A percentile compares a stretch with the other conserved stretches of the same genome.
phyloP scores from a whole-genome alignment of 148 eudicot species.

The Spergularia marina region DNA sequence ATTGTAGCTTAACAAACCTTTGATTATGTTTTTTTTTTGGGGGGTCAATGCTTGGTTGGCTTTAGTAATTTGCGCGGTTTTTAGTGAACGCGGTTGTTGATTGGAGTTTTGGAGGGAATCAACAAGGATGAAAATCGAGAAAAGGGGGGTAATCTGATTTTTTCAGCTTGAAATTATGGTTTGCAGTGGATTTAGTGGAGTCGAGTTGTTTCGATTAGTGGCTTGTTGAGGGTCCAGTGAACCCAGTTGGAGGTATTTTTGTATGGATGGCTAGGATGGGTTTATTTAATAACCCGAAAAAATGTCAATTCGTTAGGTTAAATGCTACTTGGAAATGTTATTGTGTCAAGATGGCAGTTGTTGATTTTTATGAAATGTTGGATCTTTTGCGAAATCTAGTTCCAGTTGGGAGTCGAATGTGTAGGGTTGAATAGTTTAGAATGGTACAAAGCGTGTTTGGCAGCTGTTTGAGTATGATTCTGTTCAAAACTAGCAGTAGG shows the following conservation, averaged over 20 bases:
- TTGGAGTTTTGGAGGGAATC: neutral
- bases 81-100: neutral
- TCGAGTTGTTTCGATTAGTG: neutral
- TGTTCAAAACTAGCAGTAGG: neutral
- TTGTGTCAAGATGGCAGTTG: neutral
- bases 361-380: neutral
- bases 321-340: neutral
- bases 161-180: neutral
- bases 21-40: neutral
- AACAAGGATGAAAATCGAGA: no score
- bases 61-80: no score
- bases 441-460: neutral
- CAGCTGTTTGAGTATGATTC: neutral
- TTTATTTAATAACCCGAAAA: neutral
- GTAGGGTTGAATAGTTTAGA: neutral
- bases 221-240: neutral
- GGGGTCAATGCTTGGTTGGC: neutral
- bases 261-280: neutral
- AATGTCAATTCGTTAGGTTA: no score
- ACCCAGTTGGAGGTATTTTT: constrained; percentile 2
- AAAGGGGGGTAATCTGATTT: neutral
- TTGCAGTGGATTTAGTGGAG: neutral
- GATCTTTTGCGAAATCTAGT: neutral
- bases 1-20: no score
- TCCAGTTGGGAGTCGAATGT: neutral